Conservation (phyloP, 2,329 filamentous ascomycete species). For the Venturia nashicola region DNA sequence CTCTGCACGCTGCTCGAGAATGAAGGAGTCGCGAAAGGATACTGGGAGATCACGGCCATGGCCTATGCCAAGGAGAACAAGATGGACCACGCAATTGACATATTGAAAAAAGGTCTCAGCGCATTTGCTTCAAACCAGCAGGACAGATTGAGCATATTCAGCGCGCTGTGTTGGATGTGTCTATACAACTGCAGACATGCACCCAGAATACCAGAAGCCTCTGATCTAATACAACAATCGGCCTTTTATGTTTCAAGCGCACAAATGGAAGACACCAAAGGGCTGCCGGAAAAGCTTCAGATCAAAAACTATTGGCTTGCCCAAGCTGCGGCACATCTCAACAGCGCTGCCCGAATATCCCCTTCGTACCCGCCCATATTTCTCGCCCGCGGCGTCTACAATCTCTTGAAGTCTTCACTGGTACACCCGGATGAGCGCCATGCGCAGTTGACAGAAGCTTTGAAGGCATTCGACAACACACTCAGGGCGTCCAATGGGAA, state of each 20-base stretch:
- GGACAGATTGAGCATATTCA: conserved; percentile 75
- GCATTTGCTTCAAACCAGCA: conserved; percentile 62
- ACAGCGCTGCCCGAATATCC: conserved; percentile 90
- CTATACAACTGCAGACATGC: conserved; percentile 81
- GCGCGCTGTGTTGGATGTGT: conserved; percentile 82
- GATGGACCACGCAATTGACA: conserved; percentile 67
- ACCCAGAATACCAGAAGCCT: conserved; percentile 48
- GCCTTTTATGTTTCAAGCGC: conserved; percentile 4
- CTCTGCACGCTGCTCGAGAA: conserved; percentile 91
- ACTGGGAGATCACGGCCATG: conserved; percentile 96
- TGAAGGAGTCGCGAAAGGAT: conserved; percentile 78
- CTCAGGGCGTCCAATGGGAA: conserved; percentile 70
- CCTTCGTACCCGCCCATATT: conserved; percentile 85
- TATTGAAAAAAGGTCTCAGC: conserved; percentile 58
- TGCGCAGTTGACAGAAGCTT: conserved; percentile 70
- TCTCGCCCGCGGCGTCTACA: conserved; percentile 79
- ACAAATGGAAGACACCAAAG: conserved; percentile 2
- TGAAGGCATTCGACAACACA: conserved; percentile 92
- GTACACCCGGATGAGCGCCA: conserved; percentile 54
- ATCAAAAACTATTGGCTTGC: conserved; percentile 92
- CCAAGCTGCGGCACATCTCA: conserved; percentile 78
- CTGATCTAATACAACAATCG: neutral
- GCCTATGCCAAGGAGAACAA: conserved; percentile 95
- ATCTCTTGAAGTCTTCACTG: conserved; percentile 75
- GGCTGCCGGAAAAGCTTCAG: conserved; percentile 12